These are phyloP conservation scores for Escovopsis sp. DNA, from an alignment of 2,329 filamentous ascomycete species.

Conservation along the genomic window DNA sequence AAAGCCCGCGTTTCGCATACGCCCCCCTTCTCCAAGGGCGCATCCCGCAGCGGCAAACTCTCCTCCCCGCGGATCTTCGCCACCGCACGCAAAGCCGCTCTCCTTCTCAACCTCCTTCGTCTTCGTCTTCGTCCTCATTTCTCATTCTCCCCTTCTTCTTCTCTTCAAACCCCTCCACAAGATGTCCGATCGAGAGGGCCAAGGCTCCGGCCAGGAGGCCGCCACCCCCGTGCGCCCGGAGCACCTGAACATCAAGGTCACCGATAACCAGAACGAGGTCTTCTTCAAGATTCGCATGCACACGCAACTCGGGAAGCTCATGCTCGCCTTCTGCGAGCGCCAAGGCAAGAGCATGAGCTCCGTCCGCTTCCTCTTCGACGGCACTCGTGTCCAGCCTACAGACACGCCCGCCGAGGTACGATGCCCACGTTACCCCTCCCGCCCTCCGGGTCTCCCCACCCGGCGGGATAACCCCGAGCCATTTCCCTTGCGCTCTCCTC, in stretches of 20 bases:
- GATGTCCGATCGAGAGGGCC: no score
- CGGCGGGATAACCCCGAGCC: background rate
- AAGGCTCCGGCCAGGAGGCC: constrained; percentile 31
- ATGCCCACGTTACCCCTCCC: no score
- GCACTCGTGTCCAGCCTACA: constrained; percentile 73
- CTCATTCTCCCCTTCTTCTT: no score
- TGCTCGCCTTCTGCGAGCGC: constrained; percentile 94
- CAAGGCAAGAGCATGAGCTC: constrained; percentile 76
- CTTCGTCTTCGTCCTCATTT: background rate
- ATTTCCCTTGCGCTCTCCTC: no score
- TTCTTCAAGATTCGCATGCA: constrained; percentile 99
- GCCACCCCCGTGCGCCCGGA: constrained; percentile 46
- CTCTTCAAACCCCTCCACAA: no score
- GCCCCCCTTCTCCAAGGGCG: no score
- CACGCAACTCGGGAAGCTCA: constrained; percentile 91
- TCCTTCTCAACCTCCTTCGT: background rate
- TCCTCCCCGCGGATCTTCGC: no score
- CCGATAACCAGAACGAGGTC: constrained; percentile 98
- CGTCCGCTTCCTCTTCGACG: constrained; percentile 91
- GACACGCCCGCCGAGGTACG: constrained; percentile 88
- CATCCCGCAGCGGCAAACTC: no score
- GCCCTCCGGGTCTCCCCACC: constrained; percentile 14
- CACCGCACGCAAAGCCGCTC: no score
- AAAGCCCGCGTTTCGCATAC: no score
- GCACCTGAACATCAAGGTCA: constrained; percentile 98